Evolutionary conservation across 2,329 filamentous ascomycete species (phyloP), one percentile per base, ranked within the genome.

Genomic region (Tolypocladium tundrense): DNA sequence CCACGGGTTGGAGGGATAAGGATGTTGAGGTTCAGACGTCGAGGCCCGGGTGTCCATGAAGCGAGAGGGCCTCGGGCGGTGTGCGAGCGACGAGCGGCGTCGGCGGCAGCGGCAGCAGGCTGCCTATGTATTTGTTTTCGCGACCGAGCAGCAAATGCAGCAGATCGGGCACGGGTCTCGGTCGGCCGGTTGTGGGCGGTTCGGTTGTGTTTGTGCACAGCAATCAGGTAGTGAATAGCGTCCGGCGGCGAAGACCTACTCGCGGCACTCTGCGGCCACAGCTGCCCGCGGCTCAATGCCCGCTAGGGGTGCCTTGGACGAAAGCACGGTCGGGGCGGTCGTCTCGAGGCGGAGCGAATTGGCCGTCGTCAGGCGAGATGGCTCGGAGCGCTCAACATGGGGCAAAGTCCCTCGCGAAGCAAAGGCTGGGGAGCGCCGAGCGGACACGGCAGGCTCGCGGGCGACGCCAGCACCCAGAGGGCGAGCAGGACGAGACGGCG

Each of bases 31-130:
- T 68, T 74, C 70, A 60, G 71, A 68, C 62, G 70, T 65, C 60
- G 72, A 66, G 60, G 70, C 69, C 66, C 70, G 67, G 66, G 69
- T 64, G 68, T 74, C 72, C 72, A 74, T 73, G 69, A 72, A 73
- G 68, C 68, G 59, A 59, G 53, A 48, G 58, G 56, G 60, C 64
- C 59, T 58, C 60, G 57, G 57, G 54, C 42, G n/a, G 54, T 8
- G 39, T 27, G 39, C 8, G 40, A 27, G 50, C 39, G 31, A 54
- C 35, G 43, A 59, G 51, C 33, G 56, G 53, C 58, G 45, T 33
- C 31, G 35, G 13, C 48, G 21, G 37, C 55, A 24, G 19, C 35
- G 14, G 37, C 45, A 21, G 37, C 11, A 33, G 37, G 13, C 52
- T 54, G 27, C 53, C 53, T 42, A 10, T 16, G 16, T 51, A 51